Conservation (phyloP, 495 filamentous ascomycete species). For the Aspergillus carlsbadensis region DNA sequence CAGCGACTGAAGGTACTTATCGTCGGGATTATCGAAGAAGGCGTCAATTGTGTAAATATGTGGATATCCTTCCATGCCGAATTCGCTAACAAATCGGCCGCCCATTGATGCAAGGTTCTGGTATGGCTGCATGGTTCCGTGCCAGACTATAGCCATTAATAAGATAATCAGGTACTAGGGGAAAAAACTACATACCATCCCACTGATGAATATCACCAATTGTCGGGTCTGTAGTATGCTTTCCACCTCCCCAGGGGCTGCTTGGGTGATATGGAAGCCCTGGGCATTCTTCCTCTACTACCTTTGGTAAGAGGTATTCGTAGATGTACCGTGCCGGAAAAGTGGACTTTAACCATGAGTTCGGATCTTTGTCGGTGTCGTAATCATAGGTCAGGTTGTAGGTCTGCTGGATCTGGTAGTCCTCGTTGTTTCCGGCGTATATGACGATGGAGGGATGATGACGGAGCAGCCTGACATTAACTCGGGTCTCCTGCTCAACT, state of each 20-base stretch:
- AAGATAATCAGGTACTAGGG: not conserved
- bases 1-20: constrained; percentile 79
- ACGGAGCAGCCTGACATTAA: constrained; percentile 71
- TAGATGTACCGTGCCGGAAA: constrained; percentile 95
- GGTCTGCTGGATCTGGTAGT: constrained; percentile 83
- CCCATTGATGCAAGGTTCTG: constrained; percentile 84
- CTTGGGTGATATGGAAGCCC: constrained; percentile 76
- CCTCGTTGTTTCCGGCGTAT: constrained; percentile 90
- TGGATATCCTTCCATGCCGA: constrained; percentile 93
- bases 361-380: constrained; percentile 67
- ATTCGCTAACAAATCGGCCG: constrained; percentile 90
- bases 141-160: constrained; percentile 66
- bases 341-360: constrained; percentile 80
- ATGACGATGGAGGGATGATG: constrained; percentile 88
- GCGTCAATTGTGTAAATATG: constrained; percentile 77
- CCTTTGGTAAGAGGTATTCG: constrained; percentile 79
- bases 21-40: constrained; percentile 69
- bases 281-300: constrained; percentile 59
- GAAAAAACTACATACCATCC: constrained; percentile 54
- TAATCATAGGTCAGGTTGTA: constrained; percentile 58
- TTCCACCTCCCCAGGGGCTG: constrained; percentile 80
- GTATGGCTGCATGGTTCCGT: constrained; percentile 86
- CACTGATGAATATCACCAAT: constrained; percentile 96
- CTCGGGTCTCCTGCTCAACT: constrained; percentile 68
- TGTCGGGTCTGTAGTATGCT: constrained; percentile 71